Base-by-base conservation (phyloP, 164 flowering plant species). In the Sedum album region DNA sequence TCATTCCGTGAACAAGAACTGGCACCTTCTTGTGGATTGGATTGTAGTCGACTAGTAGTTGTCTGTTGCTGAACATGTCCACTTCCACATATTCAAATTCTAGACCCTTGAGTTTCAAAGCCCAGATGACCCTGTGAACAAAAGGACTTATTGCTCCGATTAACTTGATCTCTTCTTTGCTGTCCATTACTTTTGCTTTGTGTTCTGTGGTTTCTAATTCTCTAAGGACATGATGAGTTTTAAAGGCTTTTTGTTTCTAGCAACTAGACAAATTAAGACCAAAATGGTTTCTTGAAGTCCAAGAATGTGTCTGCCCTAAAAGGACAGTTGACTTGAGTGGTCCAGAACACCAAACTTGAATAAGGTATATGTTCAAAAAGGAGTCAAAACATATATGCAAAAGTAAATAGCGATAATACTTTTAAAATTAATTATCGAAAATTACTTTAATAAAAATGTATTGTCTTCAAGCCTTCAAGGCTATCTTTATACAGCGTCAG, bases 111-210 rank as follows among this genome's bases (percentile, higher is more conserved):
- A 74, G 72, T 49, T 74, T 68, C 39, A 77, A 63, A 62, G 80
- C 80, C 77, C 80, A 77, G 10, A 69, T 74, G 30, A 77, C 75
- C 57, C 75, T 74, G 70, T 68, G 69, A 17, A 38, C 20, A 35
- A 64, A 77, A 30, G 77, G 77, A 65, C 77, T 77, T 21, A 23
- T 53, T 23, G 60, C 60, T 21, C 60, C 60, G 21, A 53, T 23
- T 9, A 53, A 8, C 17, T 2, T 53, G 28, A 53, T 10, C 21
- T 49, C 48, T 65, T 28, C 46, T 65, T 39, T 31, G 20, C 8
- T 36, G 10, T 65, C 75, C 72, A 81, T 73, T 77, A 70, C 79
- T 74, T 66, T 76, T 60, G 69, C 67, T 66, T 49, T 49, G 61
- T 49, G 60, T 9, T 53, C 15, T 14, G 20, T 44, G 48, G 42